Evolutionary conservation across 371 early-diverging fungal species (phyloP).

Genomic region (Batkoa obscura): DNA sequence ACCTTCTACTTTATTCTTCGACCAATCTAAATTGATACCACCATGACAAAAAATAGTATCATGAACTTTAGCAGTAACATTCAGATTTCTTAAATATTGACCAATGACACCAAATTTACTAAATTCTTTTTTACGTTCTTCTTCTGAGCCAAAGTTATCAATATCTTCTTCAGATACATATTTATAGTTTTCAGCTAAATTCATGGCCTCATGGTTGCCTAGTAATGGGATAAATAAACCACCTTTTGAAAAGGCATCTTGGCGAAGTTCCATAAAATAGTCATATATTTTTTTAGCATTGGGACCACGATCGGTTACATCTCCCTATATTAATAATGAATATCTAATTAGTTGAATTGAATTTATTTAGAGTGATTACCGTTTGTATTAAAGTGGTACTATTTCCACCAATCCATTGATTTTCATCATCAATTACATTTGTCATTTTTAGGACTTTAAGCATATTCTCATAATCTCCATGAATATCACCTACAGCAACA

Average conservation of each 20-base stretch:
- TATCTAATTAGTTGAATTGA: slow-evolving; percentile 13
- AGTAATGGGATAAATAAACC: slow-evolving; percentile 31
- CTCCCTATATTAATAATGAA: slow-evolving; percentile 21
- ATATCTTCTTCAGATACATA: slow-evolving; percentile 45
- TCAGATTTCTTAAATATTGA: slow-evolving; percentile 21
- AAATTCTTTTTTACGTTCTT: slow-evolving; percentile 29
- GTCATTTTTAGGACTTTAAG: slow-evolving; percentile 34
- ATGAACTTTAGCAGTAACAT: slow-evolving; percentile 33
- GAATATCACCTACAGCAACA: slow-evolving; percentile 59
- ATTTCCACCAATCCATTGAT: slow-evolving; percentile 39
- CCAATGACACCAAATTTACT: slow-evolving; percentile 44
- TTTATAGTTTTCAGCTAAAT: slow-evolving; percentile 37
- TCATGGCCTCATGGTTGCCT: slow-evolving; percentile 29
- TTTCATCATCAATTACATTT: slow-evolving; percentile 29
- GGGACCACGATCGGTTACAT: slow-evolving; percentile 49
- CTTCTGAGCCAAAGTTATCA: slow-evolving; percentile 35
- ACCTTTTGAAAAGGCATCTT: slow-evolving; percentile 34
- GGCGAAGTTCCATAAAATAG: slow-evolving; percentile 26
- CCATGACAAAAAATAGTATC: slow-evolving; percentile 54
- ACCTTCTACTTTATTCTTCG: slow-evolving; percentile 12
- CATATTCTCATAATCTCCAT: slow-evolving; percentile 41
- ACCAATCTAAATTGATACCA: slow-evolving; percentile 33
- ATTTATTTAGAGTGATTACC: slow-evolving; percentile 5
- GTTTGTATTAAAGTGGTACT: slow-evolving; percentile 32
- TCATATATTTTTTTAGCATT: slow-evolving; percentile 48